phyloP scores from a whole-genome alignment of 441 rosid genomes.

The Populus hybrid region DNA sequence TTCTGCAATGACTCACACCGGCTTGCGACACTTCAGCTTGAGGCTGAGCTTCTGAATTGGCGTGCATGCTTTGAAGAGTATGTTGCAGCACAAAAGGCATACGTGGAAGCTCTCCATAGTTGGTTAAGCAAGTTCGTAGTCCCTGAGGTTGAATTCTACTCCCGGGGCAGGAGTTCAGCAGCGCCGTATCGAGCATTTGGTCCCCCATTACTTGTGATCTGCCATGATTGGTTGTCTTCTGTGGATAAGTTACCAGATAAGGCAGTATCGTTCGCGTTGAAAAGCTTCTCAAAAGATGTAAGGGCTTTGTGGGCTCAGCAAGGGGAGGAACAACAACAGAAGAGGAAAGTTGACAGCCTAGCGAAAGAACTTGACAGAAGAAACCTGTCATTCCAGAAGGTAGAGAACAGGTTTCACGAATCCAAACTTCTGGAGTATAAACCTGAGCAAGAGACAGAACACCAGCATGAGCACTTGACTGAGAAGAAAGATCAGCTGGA shows the following conservation, averaged over 20 bases:
- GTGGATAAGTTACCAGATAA: conserved; percentile 63
- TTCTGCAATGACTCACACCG: conserved; percentile 77
- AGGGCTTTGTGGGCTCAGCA: conserved; percentile 73
- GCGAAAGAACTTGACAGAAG: conserved; percentile 76
- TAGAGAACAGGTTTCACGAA: conserved; percentile 49
- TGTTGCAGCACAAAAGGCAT: conserved; percentile 63
- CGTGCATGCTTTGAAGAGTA: conserved; percentile 60
- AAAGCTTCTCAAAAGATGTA: conserved; percentile 69
- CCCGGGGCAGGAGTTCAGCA: conserved; percentile 51
- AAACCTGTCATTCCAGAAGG: conserved; percentile 49
- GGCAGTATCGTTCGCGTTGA: conserved; percentile 51
- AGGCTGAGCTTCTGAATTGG: conserved; percentile 89
- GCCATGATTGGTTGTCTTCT: conserved; percentile 68
- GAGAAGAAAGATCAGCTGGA: conserved; percentile 69
- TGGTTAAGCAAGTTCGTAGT: conserved; percentile 83
- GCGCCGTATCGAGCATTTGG: conserved; percentile 56
- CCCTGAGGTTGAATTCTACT: conserved; percentile 71
- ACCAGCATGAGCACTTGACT: conserved; percentile 27
- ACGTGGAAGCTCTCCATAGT: conserved; percentile 65
- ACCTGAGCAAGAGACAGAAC: conserved; percentile 35
- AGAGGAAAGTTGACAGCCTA: conserved; percentile 79
- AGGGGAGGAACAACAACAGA: conserved; percentile 78
- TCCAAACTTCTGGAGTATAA: conserved; percentile 40
- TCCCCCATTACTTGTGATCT: conserved; percentile 65
- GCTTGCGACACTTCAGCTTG: conserved; percentile 87